These are phyloP conservation scores for Globisporangium lucens DNA, from an alignment of 352 stramenopile genomes.

Conservation along the genomic window DNA sequence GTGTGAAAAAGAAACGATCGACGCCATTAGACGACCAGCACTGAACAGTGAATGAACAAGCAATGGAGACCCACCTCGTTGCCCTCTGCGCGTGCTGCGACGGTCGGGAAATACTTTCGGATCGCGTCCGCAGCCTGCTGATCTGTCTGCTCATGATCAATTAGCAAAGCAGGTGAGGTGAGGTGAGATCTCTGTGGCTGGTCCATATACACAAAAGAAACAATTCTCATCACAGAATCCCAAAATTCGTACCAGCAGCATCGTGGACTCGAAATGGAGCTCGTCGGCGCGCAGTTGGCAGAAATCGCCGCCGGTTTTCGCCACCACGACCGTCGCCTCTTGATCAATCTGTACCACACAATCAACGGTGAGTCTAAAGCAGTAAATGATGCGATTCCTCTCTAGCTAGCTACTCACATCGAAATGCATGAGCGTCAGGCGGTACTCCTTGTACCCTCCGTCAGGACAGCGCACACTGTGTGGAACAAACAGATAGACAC, in stretches of 20 bases:
- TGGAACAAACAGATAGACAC: background rate
- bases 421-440: conserved; percentile 60
- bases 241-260: conserved; percentile 29
- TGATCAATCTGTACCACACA: conserved; percentile 14
- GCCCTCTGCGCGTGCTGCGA: conserved; percentile 42
- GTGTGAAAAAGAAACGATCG: background rate
- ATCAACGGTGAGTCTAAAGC: background rate
- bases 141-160: conserved; percentile 37
- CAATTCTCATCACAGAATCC: background rate
- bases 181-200: background rate
- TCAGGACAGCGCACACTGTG: conserved; percentile 53
- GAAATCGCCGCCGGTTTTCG: conserved; percentile 60
- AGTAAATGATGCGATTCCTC: background rate
- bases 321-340: conserved; percentile 41
- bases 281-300: conserved; percentile 48
- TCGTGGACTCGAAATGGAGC: conserved; percentile 34
- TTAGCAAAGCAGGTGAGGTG: background rate
- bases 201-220: background rate
- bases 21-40: background rate
- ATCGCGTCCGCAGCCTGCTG: conserved; percentile 52
- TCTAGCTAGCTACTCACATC: conserved; percentile 18
- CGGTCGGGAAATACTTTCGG: conserved; percentile 58
- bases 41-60: background rate
- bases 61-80: conserved; percentile 26
- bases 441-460: conserved; percentile 65